Evolutionary conservation across 257 asterid species (phyloP).

Genomic region (Osmanthus fragrans): DNA sequence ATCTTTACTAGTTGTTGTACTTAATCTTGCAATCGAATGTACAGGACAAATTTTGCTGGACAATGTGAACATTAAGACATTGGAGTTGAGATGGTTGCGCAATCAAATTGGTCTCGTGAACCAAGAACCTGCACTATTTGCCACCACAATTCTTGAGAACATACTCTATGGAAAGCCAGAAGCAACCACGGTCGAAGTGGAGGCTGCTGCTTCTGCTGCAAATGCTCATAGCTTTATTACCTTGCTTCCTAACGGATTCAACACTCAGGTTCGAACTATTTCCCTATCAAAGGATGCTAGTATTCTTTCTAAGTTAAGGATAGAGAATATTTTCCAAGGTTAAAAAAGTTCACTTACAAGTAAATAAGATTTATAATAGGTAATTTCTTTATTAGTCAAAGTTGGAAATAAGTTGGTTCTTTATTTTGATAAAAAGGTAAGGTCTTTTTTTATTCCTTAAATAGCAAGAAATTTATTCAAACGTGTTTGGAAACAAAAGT

Average conservation of each 20-base stretch:
- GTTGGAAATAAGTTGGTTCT: no score
- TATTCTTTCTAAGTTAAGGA: neutral
- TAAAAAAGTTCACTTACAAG: no score
- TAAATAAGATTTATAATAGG: no score
- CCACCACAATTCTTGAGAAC: conserved; percentile 93
- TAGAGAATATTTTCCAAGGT: no score
- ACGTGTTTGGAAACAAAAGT: no score
- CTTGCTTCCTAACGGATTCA: conserved; percentile 88
- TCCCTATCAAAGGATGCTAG: neutral
- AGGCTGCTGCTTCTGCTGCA: conserved; percentile 93
- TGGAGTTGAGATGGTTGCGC: conserved; percentile 86
- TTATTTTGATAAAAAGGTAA: no score
- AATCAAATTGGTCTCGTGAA: conserved; percentile 96
- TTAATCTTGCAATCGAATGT: conserved; percentile 13
- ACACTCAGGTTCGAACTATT: conserved; percentile 63
- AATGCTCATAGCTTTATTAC: conserved; percentile 92
- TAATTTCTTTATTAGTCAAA: no score
- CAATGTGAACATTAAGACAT: conserved; percentile 74
- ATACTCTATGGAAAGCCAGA: conserved; percentile 91
- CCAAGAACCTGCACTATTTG: conserved; percentile 98
- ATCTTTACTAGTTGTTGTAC: neutral
- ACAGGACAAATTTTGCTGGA: conserved; percentile 88
- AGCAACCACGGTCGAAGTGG: conserved; percentile 91
- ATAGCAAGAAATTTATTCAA: no score
- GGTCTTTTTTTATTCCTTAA: no score